These are phyloP conservation scores for Calonectria hawksworthii DNA, from an alignment of 2,329 filamentous ascomycete genomes.

Conservation along the genomic window DNA sequence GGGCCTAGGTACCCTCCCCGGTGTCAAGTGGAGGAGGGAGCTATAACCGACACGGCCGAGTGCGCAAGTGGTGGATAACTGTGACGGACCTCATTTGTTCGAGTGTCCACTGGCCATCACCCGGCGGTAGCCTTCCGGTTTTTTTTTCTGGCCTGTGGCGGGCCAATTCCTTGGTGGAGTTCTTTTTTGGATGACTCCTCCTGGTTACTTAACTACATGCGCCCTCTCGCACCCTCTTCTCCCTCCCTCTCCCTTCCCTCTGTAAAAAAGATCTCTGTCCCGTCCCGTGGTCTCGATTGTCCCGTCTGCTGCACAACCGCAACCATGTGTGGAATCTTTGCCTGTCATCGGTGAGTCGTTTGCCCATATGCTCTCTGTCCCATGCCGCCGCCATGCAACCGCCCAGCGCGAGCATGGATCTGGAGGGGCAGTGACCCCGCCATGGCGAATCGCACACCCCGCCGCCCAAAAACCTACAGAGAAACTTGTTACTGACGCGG, in stretches of 20 bases:
- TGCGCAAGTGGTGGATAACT: slow-evolving; percentile 43
- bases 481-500: slow-evolving; percentile 20
- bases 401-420: slow-evolving; percentile 39
- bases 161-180: slow-evolving; percentile 31
- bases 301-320: slow-evolving; percentile 42
- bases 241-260: slow-evolving; percentile 27
- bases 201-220: slow-evolving; percentile 26
- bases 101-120: slow-evolving; percentile 15
- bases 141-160: slow-evolving; percentile 39
- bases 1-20: slow-evolving; percentile 14
- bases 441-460: slow-evolving; percentile 43
- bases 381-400: slow-evolving; percentile 11
- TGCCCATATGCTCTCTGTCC: not conserved
- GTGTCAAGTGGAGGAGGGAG: slow-evolving; percentile 2
- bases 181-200: slow-evolving; percentile 32
- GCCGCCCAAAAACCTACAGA: slow-evolving; percentile 41
- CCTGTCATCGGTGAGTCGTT: slow-evolving; percentile 84
- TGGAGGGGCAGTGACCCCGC: slow-evolving; percentile 35
- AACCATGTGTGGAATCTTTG: slow-evolving; percentile 97
- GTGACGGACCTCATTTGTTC: slow-evolving; percentile 30
- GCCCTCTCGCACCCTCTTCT: slow-evolving; percentile 29
- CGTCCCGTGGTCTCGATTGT: slow-evolving; percentile 13
- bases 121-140: slow-evolving; percentile 41
- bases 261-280: slow-evolving; percentile 16
- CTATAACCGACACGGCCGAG: slow-evolving; percentile 26